A percentile compares a stretch with the other conserved stretches of the same genome.
Evolutionary conservation across 495 filamentous ascomycete species (phyloP).

Genomic region (Penicillium argentinense): DNA sequence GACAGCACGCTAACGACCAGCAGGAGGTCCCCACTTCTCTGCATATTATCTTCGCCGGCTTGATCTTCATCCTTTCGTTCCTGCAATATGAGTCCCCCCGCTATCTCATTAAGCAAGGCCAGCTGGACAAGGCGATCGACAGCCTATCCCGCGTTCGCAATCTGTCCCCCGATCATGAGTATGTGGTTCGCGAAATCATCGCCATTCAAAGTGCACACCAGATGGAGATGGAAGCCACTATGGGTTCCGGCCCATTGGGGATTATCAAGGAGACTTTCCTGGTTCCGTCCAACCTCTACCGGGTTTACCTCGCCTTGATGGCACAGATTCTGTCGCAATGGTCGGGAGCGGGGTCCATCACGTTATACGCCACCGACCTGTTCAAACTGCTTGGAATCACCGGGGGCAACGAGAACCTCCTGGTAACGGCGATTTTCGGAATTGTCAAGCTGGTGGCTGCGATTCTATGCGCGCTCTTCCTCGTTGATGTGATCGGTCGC

Average conservation of each 20-base stretch:
- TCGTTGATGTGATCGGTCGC: slow-evolving; percentile 72
- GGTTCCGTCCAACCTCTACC: slow-evolving; percentile 61
- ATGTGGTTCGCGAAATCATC: slow-evolving; percentile 57
- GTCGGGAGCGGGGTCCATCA: slow-evolving; percentile 68
- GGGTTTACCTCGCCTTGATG: slow-evolving; percentile 57
- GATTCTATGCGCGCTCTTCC: slow-evolving; percentile 64
- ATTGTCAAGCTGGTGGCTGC: slow-evolving; percentile 67
- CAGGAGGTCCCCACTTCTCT: slow-evolving; percentile 62
- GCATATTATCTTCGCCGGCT: slow-evolving; percentile 70
- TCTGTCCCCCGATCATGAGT: slow-evolving; percentile 44
- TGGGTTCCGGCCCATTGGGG: slow-evolving; percentile 53
- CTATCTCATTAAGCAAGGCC: slow-evolving; percentile 57
- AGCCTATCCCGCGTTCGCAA: slow-evolving; percentile 40
- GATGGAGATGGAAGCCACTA: slow-evolving; percentile 64
- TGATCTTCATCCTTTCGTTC: slow-evolving; percentile 65
- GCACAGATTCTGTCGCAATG: slow-evolving; percentile 65
- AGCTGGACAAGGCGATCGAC: slow-evolving; percentile 52
- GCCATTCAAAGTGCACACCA: slow-evolving; percentile 66
- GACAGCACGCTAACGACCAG: slow-evolving; percentile 6
- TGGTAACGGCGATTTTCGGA: slow-evolving; percentile 69
- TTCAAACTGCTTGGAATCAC: slow-evolving; percentile 65
- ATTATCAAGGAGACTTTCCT: slow-evolving; percentile 62
- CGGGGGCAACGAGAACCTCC: slow-evolving; percentile 59
- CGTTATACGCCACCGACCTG: slow-evolving; percentile 64
- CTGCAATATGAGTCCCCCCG: slow-evolving; percentile 66